These are phyloP conservation scores for Leishmania tropica DNA, from an alignment of 208 protist species.

Conservation along the genomic window DNA sequence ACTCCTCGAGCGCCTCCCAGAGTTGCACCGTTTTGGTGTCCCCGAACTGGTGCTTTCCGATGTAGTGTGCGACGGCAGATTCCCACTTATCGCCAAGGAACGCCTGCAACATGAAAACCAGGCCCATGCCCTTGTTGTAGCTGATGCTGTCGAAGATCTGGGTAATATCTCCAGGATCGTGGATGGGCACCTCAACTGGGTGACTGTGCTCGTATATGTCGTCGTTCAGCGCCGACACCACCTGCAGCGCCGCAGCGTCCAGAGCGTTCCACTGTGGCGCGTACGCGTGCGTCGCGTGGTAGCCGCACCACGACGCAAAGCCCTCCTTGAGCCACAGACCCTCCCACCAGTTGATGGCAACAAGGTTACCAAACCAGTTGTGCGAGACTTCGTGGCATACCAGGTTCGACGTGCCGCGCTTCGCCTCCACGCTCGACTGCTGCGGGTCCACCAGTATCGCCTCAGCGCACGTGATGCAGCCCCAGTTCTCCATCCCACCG, in stretches of 20 bases:
- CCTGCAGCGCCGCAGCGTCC: slow-evolving; percentile 74
- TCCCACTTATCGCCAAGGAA: slow-evolving; percentile 92
- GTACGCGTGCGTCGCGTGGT: slow-evolving; percentile 73
- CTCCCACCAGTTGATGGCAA: slow-evolving; percentile 99
- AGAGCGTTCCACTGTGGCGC: slow-evolving; percentile 91
- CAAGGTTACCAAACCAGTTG: slow-evolving; percentile 99
- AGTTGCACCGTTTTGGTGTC: slow-evolving; percentile 95
- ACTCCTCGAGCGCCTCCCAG: slow-evolving; percentile 93
- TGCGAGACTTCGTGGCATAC: slow-evolving; percentile 98
- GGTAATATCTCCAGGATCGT: slow-evolving; percentile 91
- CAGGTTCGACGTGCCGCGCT: slow-evolving; percentile 88
- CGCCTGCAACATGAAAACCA: slow-evolving; percentile 94
- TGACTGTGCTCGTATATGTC: slow-evolving; percentile 95
- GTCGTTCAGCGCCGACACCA: slow-evolving; percentile 74
- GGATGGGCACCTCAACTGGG: slow-evolving; percentile 96
- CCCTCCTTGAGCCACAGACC: slow-evolving; percentile 99
- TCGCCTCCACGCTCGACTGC: slow-evolving; percentile 52
- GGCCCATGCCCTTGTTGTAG: slow-evolving; percentile 95
- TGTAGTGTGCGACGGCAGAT: slow-evolving; percentile 90
- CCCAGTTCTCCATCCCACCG: slow-evolving; percentile 98
- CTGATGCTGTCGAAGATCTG: slow-evolving; percentile 98
- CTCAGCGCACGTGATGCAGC: slow-evolving; percentile 95
- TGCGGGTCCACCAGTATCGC: slow-evolving; percentile 80
- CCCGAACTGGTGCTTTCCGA: slow-evolving; percentile 89
- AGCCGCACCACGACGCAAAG: slow-evolving; percentile 97